These are phyloP conservation scores for Rhizopus microsporus DNA, from an alignment of 371 early-diverging fungal genomes.

Conservation along the genomic window DNA sequence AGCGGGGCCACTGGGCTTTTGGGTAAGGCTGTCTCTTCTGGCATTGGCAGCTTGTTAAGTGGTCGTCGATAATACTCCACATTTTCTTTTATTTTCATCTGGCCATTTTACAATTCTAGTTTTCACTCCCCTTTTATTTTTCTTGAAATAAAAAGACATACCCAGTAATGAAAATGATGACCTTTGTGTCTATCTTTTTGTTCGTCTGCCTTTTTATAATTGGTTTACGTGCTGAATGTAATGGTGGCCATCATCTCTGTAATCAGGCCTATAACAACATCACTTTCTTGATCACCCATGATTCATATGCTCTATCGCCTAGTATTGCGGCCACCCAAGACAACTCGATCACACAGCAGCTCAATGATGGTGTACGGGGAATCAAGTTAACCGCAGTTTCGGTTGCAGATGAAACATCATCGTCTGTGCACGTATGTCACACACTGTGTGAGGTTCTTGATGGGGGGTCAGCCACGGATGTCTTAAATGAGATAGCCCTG, in stretches of 20 bases:
- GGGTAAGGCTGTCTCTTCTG: slow-evolving; percentile 42
- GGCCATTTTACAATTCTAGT: background rate
- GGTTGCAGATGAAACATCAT: slow-evolving; percentile 41
- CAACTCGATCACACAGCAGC: slow-evolving; percentile 55
- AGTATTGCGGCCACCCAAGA: slow-evolving; percentile 66
- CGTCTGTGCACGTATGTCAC: slow-evolving; percentile 66
- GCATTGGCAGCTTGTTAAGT: slow-evolving; percentile 35
- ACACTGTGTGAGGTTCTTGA: slow-evolving; percentile 60
- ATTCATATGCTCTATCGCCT: slow-evolving; percentile 62
- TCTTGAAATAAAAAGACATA: background rate
- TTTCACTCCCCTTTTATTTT: slow-evolving; percentile 6
- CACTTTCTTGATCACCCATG: slow-evolving; percentile 70
- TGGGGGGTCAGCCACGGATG: slow-evolving; percentile 53
- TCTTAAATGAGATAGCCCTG: slow-evolving; percentile 46
- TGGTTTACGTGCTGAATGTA: slow-evolving; percentile 47
- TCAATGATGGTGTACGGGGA: slow-evolving; percentile 72
- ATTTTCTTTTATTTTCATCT: background rate
- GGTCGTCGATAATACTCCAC: slow-evolving; percentile 5
- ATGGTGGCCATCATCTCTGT: slow-evolving; percentile 69
- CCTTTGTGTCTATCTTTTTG: background rate
- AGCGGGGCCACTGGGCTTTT: slow-evolving; percentile 43
- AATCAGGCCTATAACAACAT: slow-evolving; percentile 53
- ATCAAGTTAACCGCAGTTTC: slow-evolving; percentile 69
- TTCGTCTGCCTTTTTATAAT: background rate
- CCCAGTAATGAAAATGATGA: background rate